These are phyloP conservation scores for Hypoxylon sp. DNA, from an alignment of 2,329 filamentous ascomycete species.

Conservation along the genomic window DNA sequence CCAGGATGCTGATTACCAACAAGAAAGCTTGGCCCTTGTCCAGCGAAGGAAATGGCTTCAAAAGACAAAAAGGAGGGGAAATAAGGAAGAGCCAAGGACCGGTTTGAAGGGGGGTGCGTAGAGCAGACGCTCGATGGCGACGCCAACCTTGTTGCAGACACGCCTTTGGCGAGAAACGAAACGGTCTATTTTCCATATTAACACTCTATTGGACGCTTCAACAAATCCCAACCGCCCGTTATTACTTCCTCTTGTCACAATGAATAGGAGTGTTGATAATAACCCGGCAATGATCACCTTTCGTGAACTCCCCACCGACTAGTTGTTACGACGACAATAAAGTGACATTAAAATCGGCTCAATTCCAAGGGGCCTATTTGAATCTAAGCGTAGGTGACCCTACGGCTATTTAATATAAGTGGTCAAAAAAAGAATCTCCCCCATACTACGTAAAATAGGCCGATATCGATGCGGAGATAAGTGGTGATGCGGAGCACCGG, in stretches of 20 bases:
- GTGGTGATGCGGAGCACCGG: slow-evolving; percentile 43
- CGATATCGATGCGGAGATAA: slow-evolving; percentile 48
- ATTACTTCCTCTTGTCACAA: slow-evolving; percentile 32
- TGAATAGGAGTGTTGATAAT: slow-evolving; percentile 42
- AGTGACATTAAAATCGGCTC: slow-evolving; percentile 38
- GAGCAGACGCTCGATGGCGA: slow-evolving; percentile 32
- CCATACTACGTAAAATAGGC: slow-evolving; percentile 39
- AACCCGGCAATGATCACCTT: slow-evolving; percentile 43
- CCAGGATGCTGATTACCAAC: slow-evolving; percentile 52
- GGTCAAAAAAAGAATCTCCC: slow-evolving; percentile 30
- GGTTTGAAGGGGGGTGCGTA: slow-evolving; percentile 28
- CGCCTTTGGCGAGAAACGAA: slow-evolving; percentile 42
- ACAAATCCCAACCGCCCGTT: slow-evolving; percentile 40
- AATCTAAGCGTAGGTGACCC: slow-evolving; percentile 26
- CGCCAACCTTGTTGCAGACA: slow-evolving; percentile 36
- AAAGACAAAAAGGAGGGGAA: slow-evolving; percentile 47
- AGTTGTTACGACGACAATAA: slow-evolving; percentile 24
- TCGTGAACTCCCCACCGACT: slow-evolving; percentile 27
- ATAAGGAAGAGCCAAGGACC: slow-evolving; percentile 46
- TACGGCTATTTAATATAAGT: slow-evolving; percentile 43
- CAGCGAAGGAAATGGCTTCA: slow-evolving; percentile 37
- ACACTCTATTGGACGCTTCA: slow-evolving; percentile 49
- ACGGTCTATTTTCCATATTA: slow-evolving; percentile 49
- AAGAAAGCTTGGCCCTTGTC: slow-evolving; percentile 46
- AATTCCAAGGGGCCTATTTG: slow-evolving; percentile 28